A percentile compares a stretch with the other conserved stretches of the same genome.
These are phyloP conservation scores for Leccinum longicurvipes DNA, from an alignment of 768 basidiomycete species.

Conservation along the genomic window DNA sequence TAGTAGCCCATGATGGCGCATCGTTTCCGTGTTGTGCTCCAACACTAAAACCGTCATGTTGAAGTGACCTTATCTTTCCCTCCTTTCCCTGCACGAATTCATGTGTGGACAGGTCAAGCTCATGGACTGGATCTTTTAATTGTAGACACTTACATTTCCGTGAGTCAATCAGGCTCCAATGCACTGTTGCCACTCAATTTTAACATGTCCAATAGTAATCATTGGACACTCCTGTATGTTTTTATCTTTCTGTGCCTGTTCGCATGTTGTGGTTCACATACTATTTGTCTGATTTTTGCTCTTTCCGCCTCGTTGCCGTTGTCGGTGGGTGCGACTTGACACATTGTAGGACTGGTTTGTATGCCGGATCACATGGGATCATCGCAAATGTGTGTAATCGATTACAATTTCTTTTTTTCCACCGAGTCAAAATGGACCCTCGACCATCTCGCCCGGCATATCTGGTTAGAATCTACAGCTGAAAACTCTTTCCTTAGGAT, in stretches of 20 bases:
- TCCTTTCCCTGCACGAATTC: background rate
- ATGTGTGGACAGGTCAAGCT: background rate
- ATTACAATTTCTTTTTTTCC: background rate
- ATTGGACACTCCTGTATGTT: constrained; percentile 77
- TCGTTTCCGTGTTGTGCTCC: background rate
- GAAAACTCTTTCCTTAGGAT: constrained; percentile 44
- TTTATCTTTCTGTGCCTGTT: constrained; percentile 15
- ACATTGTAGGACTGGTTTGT: constrained; percentile 69
- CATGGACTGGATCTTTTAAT: background rate
- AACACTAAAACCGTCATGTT: background rate
- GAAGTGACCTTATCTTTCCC: background rate
- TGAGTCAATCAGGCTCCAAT: constrained; percentile 37
- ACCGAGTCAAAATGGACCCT: background rate
- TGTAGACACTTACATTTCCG: constrained; percentile 83
- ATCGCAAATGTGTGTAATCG: constrained; percentile 67
- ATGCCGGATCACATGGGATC: constrained; percentile 85
- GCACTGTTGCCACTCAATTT: background rate
- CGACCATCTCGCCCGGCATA: background rate
- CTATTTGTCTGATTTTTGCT: background rate
- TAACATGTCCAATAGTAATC: constrained; percentile 51
- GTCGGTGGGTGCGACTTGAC: background rate
- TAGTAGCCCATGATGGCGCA: background rate
- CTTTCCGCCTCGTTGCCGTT: no score
- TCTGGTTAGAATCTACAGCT: background rate
- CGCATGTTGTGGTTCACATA: background rate